Evolutionary conservation across 2,329 filamentous ascomycete genomes (phyloP).

Genomic region (Fusarium multiceps): DNA sequence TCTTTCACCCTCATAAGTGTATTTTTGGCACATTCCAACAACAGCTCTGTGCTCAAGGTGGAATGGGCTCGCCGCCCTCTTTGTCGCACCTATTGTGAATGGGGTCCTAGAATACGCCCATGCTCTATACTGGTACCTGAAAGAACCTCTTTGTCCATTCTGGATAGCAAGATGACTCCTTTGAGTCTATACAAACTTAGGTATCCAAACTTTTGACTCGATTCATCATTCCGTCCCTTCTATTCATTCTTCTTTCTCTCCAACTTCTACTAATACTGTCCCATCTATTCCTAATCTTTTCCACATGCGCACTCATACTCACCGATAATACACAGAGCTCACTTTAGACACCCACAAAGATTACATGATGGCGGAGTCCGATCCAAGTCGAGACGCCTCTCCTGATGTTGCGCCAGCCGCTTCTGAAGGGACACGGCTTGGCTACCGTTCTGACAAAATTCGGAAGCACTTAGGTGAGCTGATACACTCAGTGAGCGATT

Average conservation of each 20-base stretch:
- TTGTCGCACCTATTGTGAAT: conserved; percentile 38
- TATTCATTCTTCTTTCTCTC: not conserved
- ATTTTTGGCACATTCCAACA: conserved; percentile 9
- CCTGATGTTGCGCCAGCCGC: not conserved
- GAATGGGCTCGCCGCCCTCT: conserved; percentile 28
- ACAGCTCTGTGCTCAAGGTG: not conserved
- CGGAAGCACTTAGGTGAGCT: conserved; percentile 18
- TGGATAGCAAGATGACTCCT: conserved; percentile 3
- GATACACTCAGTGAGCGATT: too few species aligned
- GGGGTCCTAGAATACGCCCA: conserved; percentile 6
- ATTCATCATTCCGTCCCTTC: not conserved
- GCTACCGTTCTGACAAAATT: conserved; percentile 11
- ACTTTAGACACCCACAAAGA: not conserved
- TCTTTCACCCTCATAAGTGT: not conserved
- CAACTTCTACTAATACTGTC: not conserved
- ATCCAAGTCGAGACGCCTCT: not conserved
- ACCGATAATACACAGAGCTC: not conserved
- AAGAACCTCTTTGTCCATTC: conserved; percentile 14
- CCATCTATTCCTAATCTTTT: not conserved
- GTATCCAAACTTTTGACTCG: not conserved
- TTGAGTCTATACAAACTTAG: conserved; percentile 1
- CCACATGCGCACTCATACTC: not conserved
- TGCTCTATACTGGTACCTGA: conserved; percentile 4
- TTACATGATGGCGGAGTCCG: conserved; percentile 16
- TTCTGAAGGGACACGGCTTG: not conserved